Evolutionary conservation across 805 yeast genomes (phyloP), one percentile per base, ranked within the genome.

Genomic region (Cephaloascus fragrans): DNA sequence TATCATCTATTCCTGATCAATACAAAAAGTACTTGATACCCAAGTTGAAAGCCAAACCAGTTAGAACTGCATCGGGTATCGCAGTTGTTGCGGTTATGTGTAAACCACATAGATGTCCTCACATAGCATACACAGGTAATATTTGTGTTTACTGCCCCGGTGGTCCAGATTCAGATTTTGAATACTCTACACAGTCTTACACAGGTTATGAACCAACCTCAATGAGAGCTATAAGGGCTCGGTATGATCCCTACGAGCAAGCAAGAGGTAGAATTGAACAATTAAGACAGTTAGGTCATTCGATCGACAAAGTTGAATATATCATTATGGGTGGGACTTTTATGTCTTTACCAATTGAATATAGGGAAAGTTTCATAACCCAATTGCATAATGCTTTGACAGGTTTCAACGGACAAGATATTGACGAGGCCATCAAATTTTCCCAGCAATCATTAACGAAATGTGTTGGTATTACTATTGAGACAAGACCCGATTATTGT

Each of bases 41-140:
- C 2, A 89, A 89, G 61, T 69, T 93, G 35, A 86, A 93, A 62
- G 98, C 98, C n/a, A 93, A 93, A 59, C 98, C 98, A 0, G 97
- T 93, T 35, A 75, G 98, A 61, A 93, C 98, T 0, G 98, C 98
- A 0, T 84, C 95, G 9, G 98, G 98, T 51, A 95, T 93, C 42
- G 98, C 98, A 8, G 98, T 93, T 17, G 97, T 93, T 35, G 98
- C 98, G 0, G 97, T 93, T 26, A 93, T 93, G 97, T 89, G 97
- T 67, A 93, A 93, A 60, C 98, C 98, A 2, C 98, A 93, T 60
- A 74, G 98, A 64, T 93, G 98, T 62, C 98, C 98, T 19, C 98
- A 93, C 61, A 93, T 93, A 51, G 97, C 98, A 17, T 93, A 93
- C 59, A 93, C 98, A 0, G 98, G 98, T 44, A 93, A 93, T 55